Percentiles rank a stretch among this genome's conserved stretches.
These are phyloP conservation scores for Emericellopsis terricola DNA, from an alignment of 495 filamentous ascomycete species.

Conservation along the genomic window DNA sequence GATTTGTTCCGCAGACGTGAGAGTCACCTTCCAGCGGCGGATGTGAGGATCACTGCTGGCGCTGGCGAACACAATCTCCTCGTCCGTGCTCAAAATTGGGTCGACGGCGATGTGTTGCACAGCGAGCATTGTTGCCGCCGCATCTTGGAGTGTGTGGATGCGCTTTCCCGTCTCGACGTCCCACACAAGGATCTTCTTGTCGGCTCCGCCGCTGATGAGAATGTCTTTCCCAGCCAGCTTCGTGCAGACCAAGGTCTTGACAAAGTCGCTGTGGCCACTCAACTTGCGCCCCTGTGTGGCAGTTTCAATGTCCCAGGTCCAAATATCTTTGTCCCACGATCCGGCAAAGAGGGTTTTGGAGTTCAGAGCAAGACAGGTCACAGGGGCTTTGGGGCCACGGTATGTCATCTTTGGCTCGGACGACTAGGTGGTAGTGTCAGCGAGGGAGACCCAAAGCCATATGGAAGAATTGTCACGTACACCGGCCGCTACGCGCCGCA, in stretches of 20 bases:
- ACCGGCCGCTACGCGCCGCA: slow-evolving; percentile 59
- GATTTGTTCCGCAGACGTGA: slow-evolving; percentile 26
- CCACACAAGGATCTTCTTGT: slow-evolving; percentile 76
- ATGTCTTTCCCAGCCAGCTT: slow-evolving; percentile 38
- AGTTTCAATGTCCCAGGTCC: slow-evolving; percentile 55
- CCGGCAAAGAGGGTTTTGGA: slow-evolving; percentile 57
- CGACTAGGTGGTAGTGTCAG: slow-evolving; percentile 7
- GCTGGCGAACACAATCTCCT: slow-evolving; percentile 46
- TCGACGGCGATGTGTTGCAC: slow-evolving; percentile 62
- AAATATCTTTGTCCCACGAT: slow-evolving; percentile 84
- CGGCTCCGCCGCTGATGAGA: slow-evolving; percentile 73
- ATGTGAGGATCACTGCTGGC: slow-evolving; percentile 77
- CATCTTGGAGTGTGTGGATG: slow-evolving; percentile 52
- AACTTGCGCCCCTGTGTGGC: slow-evolving; percentile 35
- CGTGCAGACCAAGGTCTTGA: slow-evolving; percentile 51
- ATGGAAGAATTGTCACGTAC: no score
- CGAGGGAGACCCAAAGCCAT: no score
- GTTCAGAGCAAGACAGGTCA: slow-evolving; percentile 56
- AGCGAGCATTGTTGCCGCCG: slow-evolving; percentile 47
- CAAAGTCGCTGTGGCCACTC: slow-evolving; percentile 76
- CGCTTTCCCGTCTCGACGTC: slow-evolving; percentile 46
- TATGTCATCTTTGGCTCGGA: slow-evolving; percentile 29
- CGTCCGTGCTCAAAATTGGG: slow-evolving; percentile 27
- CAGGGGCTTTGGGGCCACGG: slow-evolving; percentile 58
- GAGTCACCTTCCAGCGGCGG: slow-evolving; percentile 43